These are phyloP conservation scores for Calycina herbarum DNA, from an alignment of 2,329 filamentous ascomycete species.

Conservation along the genomic window DNA sequence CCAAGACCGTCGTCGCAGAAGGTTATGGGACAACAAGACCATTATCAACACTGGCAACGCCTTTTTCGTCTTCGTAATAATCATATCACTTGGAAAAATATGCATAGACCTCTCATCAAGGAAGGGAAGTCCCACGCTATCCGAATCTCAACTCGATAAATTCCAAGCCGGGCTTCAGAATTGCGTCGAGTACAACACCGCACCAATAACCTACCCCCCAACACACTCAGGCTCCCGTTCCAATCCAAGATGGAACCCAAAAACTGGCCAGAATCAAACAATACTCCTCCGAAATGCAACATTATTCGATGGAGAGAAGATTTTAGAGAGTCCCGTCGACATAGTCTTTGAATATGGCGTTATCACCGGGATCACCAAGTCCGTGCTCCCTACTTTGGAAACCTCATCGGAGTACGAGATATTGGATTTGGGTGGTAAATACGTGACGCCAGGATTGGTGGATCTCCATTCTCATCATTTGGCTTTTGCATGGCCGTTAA, in stretches of 20 bases:
- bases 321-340: slow-evolving; percentile 39
- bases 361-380: slow-evolving; percentile 35
- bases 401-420: slow-evolving; percentile 26
- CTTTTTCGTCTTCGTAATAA: not conserved
- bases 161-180: slow-evolving; percentile 30
- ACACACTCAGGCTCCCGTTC: slow-evolving; percentile 26
- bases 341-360: slow-evolving; percentile 43
- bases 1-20: not conserved
- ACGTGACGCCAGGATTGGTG: slow-evolving; percentile 46
- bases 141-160: slow-evolving; percentile 27
- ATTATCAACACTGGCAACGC: not conserved
- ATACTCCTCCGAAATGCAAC: slow-evolving; percentile 44
- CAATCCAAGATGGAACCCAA: slow-evolving; percentile 45
- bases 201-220: slow-evolving; percentile 31
- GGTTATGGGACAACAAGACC: too few relatives aligned
- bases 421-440: slow-evolving; percentile 40
- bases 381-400: slow-evolving; percentile 14
- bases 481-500: slow-evolving; percentile 38
- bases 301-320: slow-evolving; percentile 45
- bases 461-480: slow-evolving; percentile 49
- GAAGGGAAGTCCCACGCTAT: slow-evolving; percentile 19
- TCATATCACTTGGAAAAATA: not conserved
- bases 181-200: slow-evolving; percentile 32
- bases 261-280: slow-evolving; percentile 41
- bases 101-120: not conserved